Percentiles rank a stretch among this genome's conserved stretches.
Evolutionary conservation across 768 basidiomycete genomes (phyloP).

Genomic region (Dacryopinax spathularia): DNA sequence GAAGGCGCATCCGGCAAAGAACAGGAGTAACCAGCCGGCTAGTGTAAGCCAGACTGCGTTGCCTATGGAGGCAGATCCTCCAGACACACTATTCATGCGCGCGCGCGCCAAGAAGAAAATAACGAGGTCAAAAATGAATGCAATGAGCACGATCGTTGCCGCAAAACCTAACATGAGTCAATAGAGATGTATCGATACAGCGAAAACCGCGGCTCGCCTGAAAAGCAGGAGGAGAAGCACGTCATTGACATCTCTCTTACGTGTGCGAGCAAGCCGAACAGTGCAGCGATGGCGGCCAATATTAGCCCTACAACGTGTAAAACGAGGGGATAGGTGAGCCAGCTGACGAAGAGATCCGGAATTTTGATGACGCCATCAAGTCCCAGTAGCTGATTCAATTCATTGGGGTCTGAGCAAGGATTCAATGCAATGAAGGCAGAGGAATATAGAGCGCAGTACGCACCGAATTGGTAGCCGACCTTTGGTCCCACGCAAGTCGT

Average conservation of each 20-base stretch:
- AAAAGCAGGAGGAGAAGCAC: conserved; percentile 67
- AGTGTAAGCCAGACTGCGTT: conserved; percentile 84
- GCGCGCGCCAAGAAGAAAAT: conserved; percentile 81
- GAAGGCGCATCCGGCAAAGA: conserved; percentile 84
- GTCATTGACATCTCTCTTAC: conserved; percentile 74
- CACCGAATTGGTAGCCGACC: conserved; percentile 80
- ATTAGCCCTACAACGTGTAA: conserved; percentile 80
- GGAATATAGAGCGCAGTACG: conserved; percentile 21
- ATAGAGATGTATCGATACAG: conserved; percentile 4
- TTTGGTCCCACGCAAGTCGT: conserved; percentile 64
- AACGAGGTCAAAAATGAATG: conserved; percentile 85
- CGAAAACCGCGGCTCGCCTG: conserved; percentile 28
- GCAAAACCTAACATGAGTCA: conserved; percentile 40
- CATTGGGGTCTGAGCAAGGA: conserved; percentile 26
- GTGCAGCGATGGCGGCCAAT: conserved; percentile 50
- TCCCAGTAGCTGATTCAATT: conserved; percentile 69
- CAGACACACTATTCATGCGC: conserved; percentile 56
- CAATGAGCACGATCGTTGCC: conserved; percentile 60
- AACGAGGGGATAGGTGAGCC: conserved; percentile 87
- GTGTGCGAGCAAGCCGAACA: conserved; percentile 81
- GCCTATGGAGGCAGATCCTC: conserved; percentile 71
- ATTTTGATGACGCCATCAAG: conserved; percentile 53
- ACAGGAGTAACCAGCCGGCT: conserved; percentile 68
- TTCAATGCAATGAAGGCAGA: not conserved
- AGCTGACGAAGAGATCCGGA: conserved; percentile 74